These are phyloP conservation scores for Silene conica DNA, from an alignment of 148 eudicot species.

Conservation along the genomic window DNA sequence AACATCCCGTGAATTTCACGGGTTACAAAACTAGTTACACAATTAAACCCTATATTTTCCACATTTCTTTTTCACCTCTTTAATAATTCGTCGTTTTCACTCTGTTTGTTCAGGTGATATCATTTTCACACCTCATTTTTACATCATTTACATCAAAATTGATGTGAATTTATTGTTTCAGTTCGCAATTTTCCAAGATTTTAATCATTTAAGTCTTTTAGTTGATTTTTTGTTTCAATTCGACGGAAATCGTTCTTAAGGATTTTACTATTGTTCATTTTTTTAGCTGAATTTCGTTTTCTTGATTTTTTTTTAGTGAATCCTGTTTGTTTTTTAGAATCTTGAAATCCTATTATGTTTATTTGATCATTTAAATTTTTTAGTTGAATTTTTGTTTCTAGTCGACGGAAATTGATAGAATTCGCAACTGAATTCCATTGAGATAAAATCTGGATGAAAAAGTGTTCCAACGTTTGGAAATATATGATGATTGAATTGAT, in stretches of 20 bases:
- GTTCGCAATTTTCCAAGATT: neutral
- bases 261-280: neutral
- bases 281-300: too few species aligned
- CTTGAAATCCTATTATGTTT: too few species aligned
- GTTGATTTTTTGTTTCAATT: neutral
- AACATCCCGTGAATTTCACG: too few species aligned
- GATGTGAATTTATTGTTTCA: neutral
- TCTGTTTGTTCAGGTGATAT: neutral
- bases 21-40: too few species aligned
- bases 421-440: too few species aligned
- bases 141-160: neutral
- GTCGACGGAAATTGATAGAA: too few species aligned
- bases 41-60: constrained; percentile 3
- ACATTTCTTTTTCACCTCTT: neutral
- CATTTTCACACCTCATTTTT: too few species aligned
- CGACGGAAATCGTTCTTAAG: constrained; percentile 12
- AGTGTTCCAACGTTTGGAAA: too few species aligned
- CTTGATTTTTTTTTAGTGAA: neutral
- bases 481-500: too few species aligned
- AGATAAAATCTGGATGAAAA: too few species aligned
- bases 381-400: too few species aligned
- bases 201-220: neutral
- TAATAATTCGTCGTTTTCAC: neutral
- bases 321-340: neutral
- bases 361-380: too few species aligned